Evolutionary conservation across 2,329 filamentous ascomycete species (phyloP).

Genomic region (Alternaria conjuncta): DNA sequence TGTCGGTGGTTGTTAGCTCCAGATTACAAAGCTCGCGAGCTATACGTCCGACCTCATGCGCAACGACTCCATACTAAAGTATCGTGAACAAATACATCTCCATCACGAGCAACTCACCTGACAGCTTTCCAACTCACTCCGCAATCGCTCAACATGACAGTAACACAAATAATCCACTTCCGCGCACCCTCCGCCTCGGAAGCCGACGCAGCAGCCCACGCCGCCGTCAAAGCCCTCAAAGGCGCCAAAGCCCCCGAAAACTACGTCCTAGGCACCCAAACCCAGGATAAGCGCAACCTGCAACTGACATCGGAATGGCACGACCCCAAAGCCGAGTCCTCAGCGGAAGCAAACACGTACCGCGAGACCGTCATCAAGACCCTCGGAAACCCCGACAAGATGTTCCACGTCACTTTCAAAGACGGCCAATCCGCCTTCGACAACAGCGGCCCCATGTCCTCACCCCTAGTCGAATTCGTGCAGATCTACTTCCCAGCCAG

Average conservation of each 20-base stretch:
- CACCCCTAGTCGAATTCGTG: conserved; percentile 7
- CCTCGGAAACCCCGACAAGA: background rate
- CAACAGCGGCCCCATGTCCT: background rate
- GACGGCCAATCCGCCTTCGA: background rate
- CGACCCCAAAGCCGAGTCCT: background rate
- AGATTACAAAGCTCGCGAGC: background rate
- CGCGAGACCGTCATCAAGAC: background rate
- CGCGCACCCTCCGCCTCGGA: background rate
- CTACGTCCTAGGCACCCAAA: conserved; percentile 1
- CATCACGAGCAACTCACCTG: background rate
- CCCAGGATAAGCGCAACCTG: background rate
- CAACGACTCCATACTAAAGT: background rate
- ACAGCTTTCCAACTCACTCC: background rate
- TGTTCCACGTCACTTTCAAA: background rate
- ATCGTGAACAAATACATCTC: background rate
- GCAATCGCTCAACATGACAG: background rate
- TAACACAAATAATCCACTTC: conserved; percentile 9
- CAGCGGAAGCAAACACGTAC: background rate
- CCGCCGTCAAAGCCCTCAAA: conserved; percentile 3
- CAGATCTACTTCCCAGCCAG: background rate
- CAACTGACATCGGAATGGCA: conserved; percentile 10
- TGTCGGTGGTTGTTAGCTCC: background rate
- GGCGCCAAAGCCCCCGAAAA: conserved; percentile 5
- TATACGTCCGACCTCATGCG: background rate
- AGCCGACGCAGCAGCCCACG: background rate